Percentiles rank a stretch among this genome's conserved stretches.
Conservation (phyloP, 179 eudicot species). For the Spinacia oleracea region DNA sequence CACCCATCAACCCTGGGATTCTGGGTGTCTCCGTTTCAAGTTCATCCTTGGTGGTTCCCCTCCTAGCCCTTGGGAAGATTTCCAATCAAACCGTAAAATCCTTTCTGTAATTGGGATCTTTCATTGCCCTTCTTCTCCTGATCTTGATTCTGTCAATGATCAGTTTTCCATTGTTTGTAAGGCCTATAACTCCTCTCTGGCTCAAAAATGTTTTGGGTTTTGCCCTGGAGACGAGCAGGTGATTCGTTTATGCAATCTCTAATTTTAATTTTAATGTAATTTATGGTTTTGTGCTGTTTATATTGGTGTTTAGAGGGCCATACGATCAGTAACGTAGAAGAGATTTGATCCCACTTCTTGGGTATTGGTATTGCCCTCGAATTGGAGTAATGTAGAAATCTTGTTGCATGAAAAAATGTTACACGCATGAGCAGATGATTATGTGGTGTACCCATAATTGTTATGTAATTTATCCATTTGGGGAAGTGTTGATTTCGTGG, state of each 20-base stretch:
- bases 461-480: not conserved
- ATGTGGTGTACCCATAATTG: not conserved
- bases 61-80: constrained; percentile 95
- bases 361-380: too few relatives aligned
- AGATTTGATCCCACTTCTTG: not conserved
- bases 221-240: constrained; percentile 56
- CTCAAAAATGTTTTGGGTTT: constrained; percentile 81
- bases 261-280: not conserved
- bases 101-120: constrained; percentile 80
- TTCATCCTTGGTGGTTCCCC: constrained; percentile 81
- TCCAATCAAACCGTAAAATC: constrained; percentile 76
- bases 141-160: constrained; percentile 54
- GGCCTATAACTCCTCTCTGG: constrained; percentile 63
- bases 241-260: not conserved
- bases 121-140: constrained; percentile 78
- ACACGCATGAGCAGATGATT: not conserved
- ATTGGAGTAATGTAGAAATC: too few relatives aligned
- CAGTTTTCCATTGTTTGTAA: constrained; percentile 54
- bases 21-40: constrained; percentile 70
- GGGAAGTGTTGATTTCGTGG: not conserved
- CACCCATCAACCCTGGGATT: constrained; percentile 81
- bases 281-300: not conserved
- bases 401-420: not conserved
- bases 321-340: not conserved
- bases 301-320: too few relatives aligned